Evolutionary conservation across 805 yeast species (phyloP), one percentile per base, ranked within the genome.

Genomic region (Kuraishia ogatae): DNA sequence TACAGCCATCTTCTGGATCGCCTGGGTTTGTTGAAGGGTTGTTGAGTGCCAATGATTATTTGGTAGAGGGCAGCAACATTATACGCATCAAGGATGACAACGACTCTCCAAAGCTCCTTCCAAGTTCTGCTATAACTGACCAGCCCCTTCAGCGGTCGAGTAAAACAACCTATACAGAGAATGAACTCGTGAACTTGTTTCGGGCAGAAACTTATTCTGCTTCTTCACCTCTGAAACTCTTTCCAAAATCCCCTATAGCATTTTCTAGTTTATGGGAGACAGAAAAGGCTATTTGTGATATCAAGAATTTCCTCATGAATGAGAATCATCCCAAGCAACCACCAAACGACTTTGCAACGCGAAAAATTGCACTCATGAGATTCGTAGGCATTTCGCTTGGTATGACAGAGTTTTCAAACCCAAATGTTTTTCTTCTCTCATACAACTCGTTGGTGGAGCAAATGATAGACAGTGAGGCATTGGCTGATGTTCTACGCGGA

Each of bases 401-500:
- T n/a, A 56, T 66, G 10, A 56, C 62, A 1, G 52, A 58, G 1
- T 61, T 62, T 54, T 64, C 63, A 21, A 76, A 76, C 56, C 72
- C 75, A 1, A 70, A 67, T 46, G 64, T 72, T 10, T 79, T 69
- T 54, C 60, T 76, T 11, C 59, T 63, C 23, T 63, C 73, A 3
- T 76, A 76, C 58, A 73, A 69, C 48, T 65, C 67, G 11, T 60
- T 75, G 2, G 63, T 80, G 57, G 78, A 74, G 43, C 64, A 63
- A 20, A 52, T 80, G 26, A 62, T 79, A 19, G 79, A 76, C 39
- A 64, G 71, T 1, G 77, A 77, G 0, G 55, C 64, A 0, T 43
- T 77, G 0, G 63, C 69, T 52, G 68, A 71, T 5, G 48, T 73
- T 2, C 56, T 72, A 39, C 63, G 64, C 8, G 60, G 59, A 0